Conservation (phyloP, 176 grass and related monocot genomes). For the Oropetium thomaeum region DNA sequence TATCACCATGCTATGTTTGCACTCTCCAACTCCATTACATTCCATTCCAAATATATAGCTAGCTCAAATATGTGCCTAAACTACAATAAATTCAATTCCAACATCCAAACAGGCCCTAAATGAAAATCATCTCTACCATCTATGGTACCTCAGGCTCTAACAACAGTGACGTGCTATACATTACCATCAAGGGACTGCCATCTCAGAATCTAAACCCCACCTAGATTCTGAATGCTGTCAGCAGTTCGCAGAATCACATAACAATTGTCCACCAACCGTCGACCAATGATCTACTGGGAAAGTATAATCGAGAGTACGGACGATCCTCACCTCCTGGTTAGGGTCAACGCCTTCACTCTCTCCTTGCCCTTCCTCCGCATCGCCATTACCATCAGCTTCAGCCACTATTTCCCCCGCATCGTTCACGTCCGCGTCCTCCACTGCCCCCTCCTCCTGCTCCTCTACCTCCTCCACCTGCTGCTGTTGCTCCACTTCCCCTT, state of each 20-base stretch:
- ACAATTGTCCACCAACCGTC: not conserved
- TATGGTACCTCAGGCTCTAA: not conserved
- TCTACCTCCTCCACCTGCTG: not conserved
- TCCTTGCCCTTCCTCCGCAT: slow-evolving; percentile 46
- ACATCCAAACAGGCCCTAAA: too few species aligned
- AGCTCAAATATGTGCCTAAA: too few species aligned
- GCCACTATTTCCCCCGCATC: slow-evolving; percentile 37
- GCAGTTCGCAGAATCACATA: not conserved
- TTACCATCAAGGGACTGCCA: not conserved
- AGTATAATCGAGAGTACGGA: not conserved
- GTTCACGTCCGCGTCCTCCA: slow-evolving; percentile 43
- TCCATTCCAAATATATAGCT: too few species aligned
- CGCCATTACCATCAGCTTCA: slow-evolving; percentile 22
- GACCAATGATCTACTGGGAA: not conserved
- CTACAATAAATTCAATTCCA: too few species aligned
- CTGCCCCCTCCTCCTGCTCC: slow-evolving; percentile 37
- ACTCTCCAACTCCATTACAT: too few species aligned
- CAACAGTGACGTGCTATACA: not conserved
- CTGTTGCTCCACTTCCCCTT: not conserved
- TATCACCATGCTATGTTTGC: too few species aligned
- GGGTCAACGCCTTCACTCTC: slow-evolving; percentile 46
- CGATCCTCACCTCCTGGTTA: slow-evolving; percentile 39
- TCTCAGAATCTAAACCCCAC: not conserved
- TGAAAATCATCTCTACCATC: not conserved
- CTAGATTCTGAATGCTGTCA: not conserved